Evolutionary conservation across 352 stramenopile species (phyloP), one percentile per base, ranked within the genome.

Genomic region (Globisporangium perplexum): DNA sequence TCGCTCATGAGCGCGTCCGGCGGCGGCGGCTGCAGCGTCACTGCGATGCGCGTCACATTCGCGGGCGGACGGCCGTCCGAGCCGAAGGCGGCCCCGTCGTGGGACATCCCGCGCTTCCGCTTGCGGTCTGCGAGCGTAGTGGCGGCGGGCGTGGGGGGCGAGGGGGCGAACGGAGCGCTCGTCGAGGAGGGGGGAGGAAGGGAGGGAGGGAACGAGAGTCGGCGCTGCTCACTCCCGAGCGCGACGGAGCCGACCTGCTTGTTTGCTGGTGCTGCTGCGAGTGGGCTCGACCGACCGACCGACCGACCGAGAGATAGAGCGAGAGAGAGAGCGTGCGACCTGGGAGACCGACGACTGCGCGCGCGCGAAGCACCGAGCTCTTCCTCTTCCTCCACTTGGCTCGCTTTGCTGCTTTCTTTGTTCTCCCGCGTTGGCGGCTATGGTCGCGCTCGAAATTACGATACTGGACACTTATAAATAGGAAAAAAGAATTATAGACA

Each of bases 61-160:
- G 54, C 20, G 0, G 26, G 39, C 39, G 39, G 39, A 17, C n/a
- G 65, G 55, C 63, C 62, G 53, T 67, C 72, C 55, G 65, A 65
- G 67, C 66, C 64, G 66, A 70, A 84, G 69, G 72, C 39, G 39
- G 39, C 79, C 63, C 71, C 73, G 48, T 84, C 73, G 74, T 70
- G 64, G 66, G 73, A 82, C 73, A 84, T 84, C 50, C 66, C 66
- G 62, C 72, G 70, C 60, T 83, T 80, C 60, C 72, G 73, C 61
- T 80, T 79, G 59, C 72, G 72, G 68, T 80, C 65, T 43, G 69
- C 69, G 59, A 62, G 55, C 55, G 55, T 62, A 62, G 55, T 62
- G 55, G 39, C 39, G 39, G 39, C n/a, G 39, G 39, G n/a, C 39
- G 39, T 45, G 39, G 39, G 39, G 39, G 20, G 39, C 7, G 33